Base-by-base conservation (phyloP, 2,329 filamentous ascomycete species). In the Cordyceps tenuipes region DNA sequence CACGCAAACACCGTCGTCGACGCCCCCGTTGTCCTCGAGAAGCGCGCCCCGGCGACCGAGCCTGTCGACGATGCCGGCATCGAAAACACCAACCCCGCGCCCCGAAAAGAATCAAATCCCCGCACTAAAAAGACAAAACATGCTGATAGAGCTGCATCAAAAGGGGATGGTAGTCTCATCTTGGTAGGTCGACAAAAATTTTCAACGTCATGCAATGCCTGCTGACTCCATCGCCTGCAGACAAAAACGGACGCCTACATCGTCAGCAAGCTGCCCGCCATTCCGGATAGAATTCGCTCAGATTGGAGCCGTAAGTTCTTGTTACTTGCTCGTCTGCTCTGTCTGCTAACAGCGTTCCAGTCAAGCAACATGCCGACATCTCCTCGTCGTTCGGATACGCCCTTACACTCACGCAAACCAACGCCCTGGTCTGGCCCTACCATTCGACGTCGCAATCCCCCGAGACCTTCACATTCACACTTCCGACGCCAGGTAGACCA, bases 341-440 rank as follows among this genome's bases (percentile, higher is more conserved):
- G 3, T 26, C 26, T 49, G n/a, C 39, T 55, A 21, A 57, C n/a
- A 26, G 13, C 23, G 15, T 46, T 31, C 60, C 66, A 90, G 86
- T 76, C 62, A 79, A 79, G 64, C 84, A 88, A 71, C 82, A 85
- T 68, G 88, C 86, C 68, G 81, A 83, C 36, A 79, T 91, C 62
- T 83, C 84, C 71, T 83, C 81, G 46, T 82, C 78, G 62, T 84
- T 76, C 69, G 88, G 84, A 64, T 90, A 92, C 69, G 92, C 90
- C 53, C 80, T 97, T 60, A 87, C 86, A 51, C 79, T 97, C 60
- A 95, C 90, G 9, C 85, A 87, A 65, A 86, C 87, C 8, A 86
- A 92, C 69, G 94, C 92, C 66, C 82, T 95, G 63, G 85, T 96
- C 54, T 99, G 94, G 94, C 88, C 90, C 17, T 97, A 97, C 74